Percentiles rank a stretch among this genome's conserved stretches.
phyloP scores from a whole-genome alignment of 495 filamentous ascomycete species.

The Penicillium bovifimosum region DNA sequence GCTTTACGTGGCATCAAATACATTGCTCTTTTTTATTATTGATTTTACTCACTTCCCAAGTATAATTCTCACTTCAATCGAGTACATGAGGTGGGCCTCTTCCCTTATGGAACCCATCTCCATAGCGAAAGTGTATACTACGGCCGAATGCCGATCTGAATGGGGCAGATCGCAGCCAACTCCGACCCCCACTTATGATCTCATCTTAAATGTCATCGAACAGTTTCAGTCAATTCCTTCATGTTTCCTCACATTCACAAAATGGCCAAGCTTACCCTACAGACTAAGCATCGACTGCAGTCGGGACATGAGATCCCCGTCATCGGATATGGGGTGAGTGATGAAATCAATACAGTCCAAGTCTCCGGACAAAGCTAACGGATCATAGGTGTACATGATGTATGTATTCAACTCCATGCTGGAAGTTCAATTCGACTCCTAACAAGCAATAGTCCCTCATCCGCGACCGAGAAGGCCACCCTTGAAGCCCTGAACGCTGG shows the following conservation, averaged over 20 bases:
- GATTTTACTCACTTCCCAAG: no score
- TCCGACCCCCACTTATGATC: background rate
- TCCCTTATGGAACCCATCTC: no score
- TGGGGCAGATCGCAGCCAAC: background rate
- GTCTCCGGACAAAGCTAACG: conserved; percentile 4
- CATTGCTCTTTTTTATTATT: conserved; percentile 4
- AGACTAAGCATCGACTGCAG: conserved; percentile 46
- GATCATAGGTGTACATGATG: conserved; percentile 67
- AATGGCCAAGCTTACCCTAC: conserved; percentile 28
- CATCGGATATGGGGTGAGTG: conserved; percentile 67
- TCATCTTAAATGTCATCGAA: background rate
- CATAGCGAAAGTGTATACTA: no score
- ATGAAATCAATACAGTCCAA: background rate
- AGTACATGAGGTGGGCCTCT: no score
- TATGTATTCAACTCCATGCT: conserved; percentile 23
- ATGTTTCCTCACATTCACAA: background rate
- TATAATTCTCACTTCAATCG: no score
- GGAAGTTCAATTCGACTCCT: conserved; percentile 2
- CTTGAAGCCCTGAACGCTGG: conserved; percentile 60
- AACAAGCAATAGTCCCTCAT: conserved; percentile 37
- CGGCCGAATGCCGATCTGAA: no score
- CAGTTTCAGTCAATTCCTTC: background rate
- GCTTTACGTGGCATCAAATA: conserved; percentile 16
- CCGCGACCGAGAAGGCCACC: conserved; percentile 49
- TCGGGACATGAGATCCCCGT: conserved; percentile 76